Evolutionary conservation across 2,329 filamentous ascomycete genomes (phyloP).

Genomic region (Knufia petricola): DNA sequence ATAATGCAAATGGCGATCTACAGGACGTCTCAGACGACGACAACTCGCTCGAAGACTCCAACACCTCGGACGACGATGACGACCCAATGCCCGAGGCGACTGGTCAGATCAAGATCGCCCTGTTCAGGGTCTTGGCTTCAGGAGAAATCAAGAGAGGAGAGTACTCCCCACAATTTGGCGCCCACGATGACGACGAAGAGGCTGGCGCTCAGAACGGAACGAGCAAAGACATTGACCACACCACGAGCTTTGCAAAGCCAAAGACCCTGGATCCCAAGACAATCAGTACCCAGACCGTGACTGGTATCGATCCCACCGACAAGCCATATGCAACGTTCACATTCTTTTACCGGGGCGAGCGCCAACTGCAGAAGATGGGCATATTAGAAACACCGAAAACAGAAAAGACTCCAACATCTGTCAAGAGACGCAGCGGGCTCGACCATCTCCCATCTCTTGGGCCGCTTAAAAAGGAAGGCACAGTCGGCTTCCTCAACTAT

Average conservation of each 20-base stretch:
- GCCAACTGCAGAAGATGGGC: slow-evolving; percentile 94
- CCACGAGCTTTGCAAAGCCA: slow-evolving; percentile 93
- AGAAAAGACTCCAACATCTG: slow-evolving; percentile 48
- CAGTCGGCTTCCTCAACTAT: slow-evolving; percentile 82
- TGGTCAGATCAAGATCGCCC: slow-evolving; percentile 94
- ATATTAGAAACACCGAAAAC: slow-evolving; percentile 63
- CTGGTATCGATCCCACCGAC: slow-evolving; percentile 83
- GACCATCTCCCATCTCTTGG: slow-evolving; percentile 78
- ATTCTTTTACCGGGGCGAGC: slow-evolving; percentile 92
- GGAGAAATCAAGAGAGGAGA: slow-evolving; percentile 97
- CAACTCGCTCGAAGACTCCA: slow-evolving; percentile 54
- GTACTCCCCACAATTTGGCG: slow-evolving; percentile 95
- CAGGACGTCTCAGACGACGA: slow-evolving; percentile 65
- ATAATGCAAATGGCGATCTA: slow-evolving; percentile 66
- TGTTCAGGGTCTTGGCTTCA: slow-evolving; percentile 89
- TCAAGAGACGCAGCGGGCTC: slow-evolving; percentile 69
- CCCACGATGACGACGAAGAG: slow-evolving; percentile 86
- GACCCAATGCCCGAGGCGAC: slow-evolving; percentile 82
- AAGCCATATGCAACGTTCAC: slow-evolving; percentile 96
- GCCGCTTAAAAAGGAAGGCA: slow-evolving; percentile 75
- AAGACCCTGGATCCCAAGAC: slow-evolving; percentile 93
- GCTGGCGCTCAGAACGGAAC: slow-evolving; percentile 38
- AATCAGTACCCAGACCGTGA: slow-evolving; percentile 98
- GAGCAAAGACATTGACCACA: slow-evolving; percentile 76
- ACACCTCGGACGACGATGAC: slow-evolving; percentile 54